Evolutionary conservation across 495 filamentous ascomycete genomes (phyloP), one percentile per base, ranked within the genome.

Genomic region (Paragyromitra xinjiangensis): DNA sequence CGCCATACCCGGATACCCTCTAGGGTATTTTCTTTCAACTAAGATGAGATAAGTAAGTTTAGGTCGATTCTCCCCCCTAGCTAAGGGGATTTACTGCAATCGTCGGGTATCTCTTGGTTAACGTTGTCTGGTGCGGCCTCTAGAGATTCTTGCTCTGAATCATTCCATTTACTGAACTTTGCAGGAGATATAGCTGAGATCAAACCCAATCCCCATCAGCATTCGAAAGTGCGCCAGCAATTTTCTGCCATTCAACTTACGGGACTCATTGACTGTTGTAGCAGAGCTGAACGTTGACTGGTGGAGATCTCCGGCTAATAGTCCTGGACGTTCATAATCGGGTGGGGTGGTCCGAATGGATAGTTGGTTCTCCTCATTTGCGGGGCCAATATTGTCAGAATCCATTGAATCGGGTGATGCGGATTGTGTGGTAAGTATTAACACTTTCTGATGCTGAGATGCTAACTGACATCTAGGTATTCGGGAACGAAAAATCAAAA

Each of bases 261-360:
- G 12, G 4, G 40, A 19, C 29, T 8, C 63, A 65, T 48, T 48
- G 0, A 65, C 4, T 2, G 63, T 65, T 6, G 40, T 50, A 12
- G 63, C 40, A 26, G 40, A 65, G 24, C 63, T 65, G 3, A 48
- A 48, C 26, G 63, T 65, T 48, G 40, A 24, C 19, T 65, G 63
- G 2, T 22, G 42, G 11, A 3, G 4, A 0, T 6, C 16, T 48
- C 8, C 16, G 3, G 62, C 0, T 12, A 19, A 26, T 50, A 42
- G 22, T 11, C 19, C 40, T 48, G 12, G 40, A 11, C 9, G 44
- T 34, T 34, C 29, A 24, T 50, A 6, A 6, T 48, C 8, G 5
- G 8, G n/a, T 16, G 51, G 63, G 3, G 40, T n/a, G 7, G 1
- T 34, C 29, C 2, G 29, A 34, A 34, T 34, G 29, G 29, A 34